Percentiles rank a stretch among this genome's conserved stretches.
phyloP scores from a whole-genome alignment of 2,329 filamentous ascomycete genomes.

The Xylaria sp. region DNA sequence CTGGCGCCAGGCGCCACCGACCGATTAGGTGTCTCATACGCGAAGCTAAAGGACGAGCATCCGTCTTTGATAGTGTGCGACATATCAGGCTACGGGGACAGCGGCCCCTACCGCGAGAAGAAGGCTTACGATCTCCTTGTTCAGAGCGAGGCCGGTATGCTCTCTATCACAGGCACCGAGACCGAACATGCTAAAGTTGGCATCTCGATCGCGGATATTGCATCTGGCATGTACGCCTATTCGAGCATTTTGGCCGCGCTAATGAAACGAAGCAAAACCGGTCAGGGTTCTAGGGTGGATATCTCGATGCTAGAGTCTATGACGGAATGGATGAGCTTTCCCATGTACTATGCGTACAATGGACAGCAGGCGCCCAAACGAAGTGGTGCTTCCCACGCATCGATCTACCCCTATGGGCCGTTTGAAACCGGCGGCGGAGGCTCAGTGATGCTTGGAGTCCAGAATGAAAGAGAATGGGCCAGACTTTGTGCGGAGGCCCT shows the following conservation, averaged over 20 bases:
- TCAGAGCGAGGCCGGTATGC: constrained; percentile 64
- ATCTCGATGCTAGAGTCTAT: constrained; percentile 69
- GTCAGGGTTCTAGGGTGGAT: constrained; percentile 61
- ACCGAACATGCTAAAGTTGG: constrained; percentile 61
- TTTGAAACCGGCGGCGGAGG: constrained; percentile 61
- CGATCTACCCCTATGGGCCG: constrained; percentile 67
- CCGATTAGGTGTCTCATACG: constrained; percentile 60
- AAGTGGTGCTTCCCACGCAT: constrained; percentile 63
- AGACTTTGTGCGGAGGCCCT: constrained; percentile 61
- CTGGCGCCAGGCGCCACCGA: constrained; percentile 61
- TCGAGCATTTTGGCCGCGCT: constrained; percentile 62
- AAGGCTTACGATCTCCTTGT: constrained; percentile 67
- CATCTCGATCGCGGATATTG: constrained; percentile 65
- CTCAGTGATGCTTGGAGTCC: constrained; percentile 66
- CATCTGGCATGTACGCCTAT: constrained; percentile 64
- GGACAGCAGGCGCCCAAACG: constrained; percentile 56
- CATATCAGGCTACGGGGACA: constrained; percentile 63
- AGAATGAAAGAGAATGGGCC: constrained; percentile 67
- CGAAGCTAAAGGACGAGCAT: constrained; percentile 55
- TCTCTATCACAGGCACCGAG: constrained; percentile 61
- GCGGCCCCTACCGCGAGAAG: constrained; percentile 63
- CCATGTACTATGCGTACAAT: constrained; percentile 64
- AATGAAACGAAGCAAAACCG: constrained; percentile 60
- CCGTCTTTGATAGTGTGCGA: constrained; percentile 63
- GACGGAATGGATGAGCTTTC: constrained; percentile 69